Conservation (phyloP, 192 early-diverging fungal species). For the Ramicandelaber brevisporus region DNA sequence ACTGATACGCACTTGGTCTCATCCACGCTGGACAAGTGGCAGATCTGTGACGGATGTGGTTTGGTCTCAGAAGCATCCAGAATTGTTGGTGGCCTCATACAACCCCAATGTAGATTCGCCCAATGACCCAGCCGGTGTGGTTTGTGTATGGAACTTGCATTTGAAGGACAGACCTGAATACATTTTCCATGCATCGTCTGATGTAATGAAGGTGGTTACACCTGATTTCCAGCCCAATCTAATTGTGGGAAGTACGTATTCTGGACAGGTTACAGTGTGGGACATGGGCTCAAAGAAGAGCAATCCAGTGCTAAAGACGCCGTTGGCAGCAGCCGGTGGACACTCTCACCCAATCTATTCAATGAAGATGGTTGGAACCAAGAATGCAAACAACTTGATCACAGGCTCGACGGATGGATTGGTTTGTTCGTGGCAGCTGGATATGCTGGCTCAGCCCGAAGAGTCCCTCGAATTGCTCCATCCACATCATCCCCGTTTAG, state of each 20-base stretch:
- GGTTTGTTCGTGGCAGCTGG: slow-evolving; percentile 89
- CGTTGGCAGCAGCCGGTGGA: slow-evolving; percentile 57
- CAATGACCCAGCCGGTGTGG: slow-evolving; percentile 85
- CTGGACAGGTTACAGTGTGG: slow-evolving; percentile 95
- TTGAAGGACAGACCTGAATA: slow-evolving; percentile 76
- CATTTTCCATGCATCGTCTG: slow-evolving; percentile 81
- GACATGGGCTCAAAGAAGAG: slow-evolving; percentile 83
- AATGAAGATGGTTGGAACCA: slow-evolving; percentile 71
- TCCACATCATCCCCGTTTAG: slow-evolving; percentile 48
- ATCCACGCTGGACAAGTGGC: slow-evolving; percentile 63
- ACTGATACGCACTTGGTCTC: slow-evolving; percentile 40
- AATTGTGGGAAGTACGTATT: slow-evolving; percentile 87
- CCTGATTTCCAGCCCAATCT: slow-evolving; percentile 82
- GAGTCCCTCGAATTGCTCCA: slow-evolving; percentile 62
- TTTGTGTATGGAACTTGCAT: slow-evolving; percentile 82
- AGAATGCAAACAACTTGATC: slow-evolving; percentile 84
- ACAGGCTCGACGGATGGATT: slow-evolving; percentile 87
- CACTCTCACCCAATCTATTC: slow-evolving; percentile 95
- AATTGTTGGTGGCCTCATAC: slow-evolving; percentile 72
- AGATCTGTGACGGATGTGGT: slow-evolving; percentile 77
- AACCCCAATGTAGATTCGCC: slow-evolving; percentile 67
- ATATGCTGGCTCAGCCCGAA: slow-evolving; percentile 93
- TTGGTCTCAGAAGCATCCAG: slow-evolving; percentile 79
- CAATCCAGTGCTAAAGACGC: slow-evolving; percentile 75
- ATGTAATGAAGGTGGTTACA: slow-evolving; percentile 66